A percentile compares a stretch with the other conserved stretches of the same genome.
These are phyloP conservation scores for Umbelopsis sp. DNA, from an alignment of 371 early-diverging fungal genomes.

Conservation along the genomic window DNA sequence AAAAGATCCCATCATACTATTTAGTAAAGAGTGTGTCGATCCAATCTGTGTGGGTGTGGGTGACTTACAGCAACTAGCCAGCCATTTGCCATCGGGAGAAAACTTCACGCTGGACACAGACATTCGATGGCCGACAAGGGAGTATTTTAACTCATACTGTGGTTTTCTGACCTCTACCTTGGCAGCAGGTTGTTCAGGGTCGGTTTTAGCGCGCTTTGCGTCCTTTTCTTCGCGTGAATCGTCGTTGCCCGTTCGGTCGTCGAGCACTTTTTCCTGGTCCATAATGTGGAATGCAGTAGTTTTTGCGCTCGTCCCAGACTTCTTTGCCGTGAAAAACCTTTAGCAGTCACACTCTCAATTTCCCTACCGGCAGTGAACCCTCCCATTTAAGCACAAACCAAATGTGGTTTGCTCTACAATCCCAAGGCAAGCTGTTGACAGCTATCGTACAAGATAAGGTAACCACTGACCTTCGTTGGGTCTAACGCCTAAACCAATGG, in stretches of 20 bases:
- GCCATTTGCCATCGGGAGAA: constrained; percentile 96
- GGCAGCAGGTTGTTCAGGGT: constrained; percentile 27
- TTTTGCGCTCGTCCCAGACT: neutral
- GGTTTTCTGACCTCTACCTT: constrained; percentile 62
- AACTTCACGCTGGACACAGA: constrained; percentile 96
- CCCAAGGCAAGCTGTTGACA: neutral
- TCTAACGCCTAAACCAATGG: neutral
- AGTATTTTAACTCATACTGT: constrained; percentile 87
- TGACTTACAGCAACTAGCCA: constrained; percentile 87
- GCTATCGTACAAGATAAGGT: neutral
- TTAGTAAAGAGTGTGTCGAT: neutral
- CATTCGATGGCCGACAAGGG: constrained; percentile 93
- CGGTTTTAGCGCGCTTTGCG: constrained; percentile 13
- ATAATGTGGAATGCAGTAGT: constrained; percentile 9
- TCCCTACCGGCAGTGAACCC: too few species aligned
- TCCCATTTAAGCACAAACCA: too few species aligned
- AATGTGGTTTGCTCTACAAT: constrained; percentile 5
- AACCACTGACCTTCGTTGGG: neutral
- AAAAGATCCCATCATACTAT: neutral
- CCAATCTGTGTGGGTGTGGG: neutral
- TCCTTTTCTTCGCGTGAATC: constrained; percentile 17
- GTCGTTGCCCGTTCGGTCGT: constrained; percentile 15
- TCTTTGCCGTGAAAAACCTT: neutral
- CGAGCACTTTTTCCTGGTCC: constrained; percentile 19
- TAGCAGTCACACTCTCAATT: constrained; percentile 1